A percentile compares a stretch with the other conserved stretches of the same genome.
These are phyloP conservation scores for Zea luxurians DNA, from an alignment of 176 grass and related monocot genomes.

Conservation along the genomic window DNA sequence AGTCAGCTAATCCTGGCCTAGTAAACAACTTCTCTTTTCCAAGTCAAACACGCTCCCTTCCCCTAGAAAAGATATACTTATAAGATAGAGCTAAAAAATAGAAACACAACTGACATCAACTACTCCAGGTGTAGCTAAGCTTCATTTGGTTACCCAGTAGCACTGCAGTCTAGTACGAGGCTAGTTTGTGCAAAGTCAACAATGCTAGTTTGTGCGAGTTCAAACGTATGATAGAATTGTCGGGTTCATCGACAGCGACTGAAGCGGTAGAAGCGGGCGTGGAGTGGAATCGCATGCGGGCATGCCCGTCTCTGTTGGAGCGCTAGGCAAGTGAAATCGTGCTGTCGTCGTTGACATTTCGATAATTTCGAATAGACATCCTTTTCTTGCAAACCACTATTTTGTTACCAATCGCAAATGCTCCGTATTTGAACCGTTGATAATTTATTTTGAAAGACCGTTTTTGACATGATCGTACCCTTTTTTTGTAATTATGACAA, in stretches of 20 bases:
- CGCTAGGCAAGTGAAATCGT: background rate
- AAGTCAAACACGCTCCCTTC: conserved; percentile 32
- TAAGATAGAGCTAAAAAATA: background rate
- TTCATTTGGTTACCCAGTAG: background rate
- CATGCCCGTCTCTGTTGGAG: background rate
- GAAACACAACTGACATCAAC: conserved; percentile 11
- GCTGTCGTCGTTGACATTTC: background rate
- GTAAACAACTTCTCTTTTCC: conserved; percentile 36
- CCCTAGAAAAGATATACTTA: background rate
- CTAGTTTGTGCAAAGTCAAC: conserved; percentile 24
- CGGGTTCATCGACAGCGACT: conserved; percentile 13
- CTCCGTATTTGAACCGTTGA: background rate
- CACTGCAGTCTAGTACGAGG: background rate
- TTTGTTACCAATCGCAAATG: background rate
- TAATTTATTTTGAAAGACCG: background rate
- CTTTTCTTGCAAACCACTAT: background rate
- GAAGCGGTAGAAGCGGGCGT: background rate
- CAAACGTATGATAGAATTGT: background rate
- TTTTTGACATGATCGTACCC: background rate
- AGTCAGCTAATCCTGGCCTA: conserved; percentile 29
- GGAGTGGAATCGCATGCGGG: background rate
- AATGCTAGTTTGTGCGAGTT: background rate
- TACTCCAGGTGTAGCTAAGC: conserved; percentile 2
- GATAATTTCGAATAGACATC: background rate
- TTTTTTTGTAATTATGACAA: background rate